phyloP scores from a whole-genome alignment of 2,329 filamentous ascomycete genomes.

The Aspergillus niger region DNA sequence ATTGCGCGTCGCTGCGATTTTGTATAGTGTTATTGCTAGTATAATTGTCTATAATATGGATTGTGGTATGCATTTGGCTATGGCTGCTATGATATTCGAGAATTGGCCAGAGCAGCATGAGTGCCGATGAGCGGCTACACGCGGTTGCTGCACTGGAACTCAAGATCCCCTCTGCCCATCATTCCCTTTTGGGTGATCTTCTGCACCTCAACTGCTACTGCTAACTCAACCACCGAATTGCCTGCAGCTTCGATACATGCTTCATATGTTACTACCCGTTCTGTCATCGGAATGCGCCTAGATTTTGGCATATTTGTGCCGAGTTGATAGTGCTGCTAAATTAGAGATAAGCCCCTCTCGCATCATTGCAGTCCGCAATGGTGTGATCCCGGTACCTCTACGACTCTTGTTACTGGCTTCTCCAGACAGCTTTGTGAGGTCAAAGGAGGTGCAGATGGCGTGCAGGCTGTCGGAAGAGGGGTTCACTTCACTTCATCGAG shows the following conservation, averaged over 20 bases:
- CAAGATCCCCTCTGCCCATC: no score
- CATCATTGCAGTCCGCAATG: slow-evolving; percentile 6
- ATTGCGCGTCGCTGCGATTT: not conserved
- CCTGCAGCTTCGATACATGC: no score
- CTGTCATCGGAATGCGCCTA: not conserved
- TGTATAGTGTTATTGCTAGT: not conserved
- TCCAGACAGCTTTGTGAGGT: not conserved
- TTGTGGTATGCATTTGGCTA: no score
- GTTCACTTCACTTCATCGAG: not conserved
- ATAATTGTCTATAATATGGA: not conserved
- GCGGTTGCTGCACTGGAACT: no score
- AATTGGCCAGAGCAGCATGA: no score
- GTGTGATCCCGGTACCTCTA: not conserved
- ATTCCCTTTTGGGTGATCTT: no score
- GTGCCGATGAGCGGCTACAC: no score
- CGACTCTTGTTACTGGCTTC: not conserved
- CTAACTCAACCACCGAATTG: no score
- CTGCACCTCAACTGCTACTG: no score
- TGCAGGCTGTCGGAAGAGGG: slow-evolving; percentile 3
- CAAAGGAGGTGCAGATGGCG: slow-evolving; percentile 9
- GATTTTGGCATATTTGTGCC: not conserved
- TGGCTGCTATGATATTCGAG: no score
- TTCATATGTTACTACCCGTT: no score
- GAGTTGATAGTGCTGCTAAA: not conserved
- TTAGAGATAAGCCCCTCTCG: not conserved